Evolutionary conservation across 148 eudicot genomes (phyloP), one percentile per base, ranked within the genome.

Genomic region (Diospyros kaki): DNA sequence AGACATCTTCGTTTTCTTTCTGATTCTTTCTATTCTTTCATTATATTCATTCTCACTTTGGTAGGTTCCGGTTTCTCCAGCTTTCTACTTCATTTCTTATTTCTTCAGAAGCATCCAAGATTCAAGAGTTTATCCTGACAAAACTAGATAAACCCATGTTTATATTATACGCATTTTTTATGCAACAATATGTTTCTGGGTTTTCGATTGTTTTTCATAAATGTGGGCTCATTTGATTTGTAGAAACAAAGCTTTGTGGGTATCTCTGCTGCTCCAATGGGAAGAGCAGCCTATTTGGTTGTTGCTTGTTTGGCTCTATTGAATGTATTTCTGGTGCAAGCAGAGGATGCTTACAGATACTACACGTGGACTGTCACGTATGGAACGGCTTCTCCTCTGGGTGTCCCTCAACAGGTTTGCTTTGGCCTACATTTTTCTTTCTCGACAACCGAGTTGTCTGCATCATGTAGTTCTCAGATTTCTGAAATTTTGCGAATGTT

Each of bases 331-430:
- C 2, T 79, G 10, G 92, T 84, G 28, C 79, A 80, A 73, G 89
- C 92, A 53, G 97, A 91, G n/a, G 93, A 93, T 76, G 83, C 91
- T 15, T 91, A 93, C 52, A 78, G 74, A 59, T 88, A 73, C 77
- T 87, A 71, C 70, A 91, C 97, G 7, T 91, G 97, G 98, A 88
- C 91, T 14, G 93, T 87, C 17, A 93, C 91, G 44, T 93, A 93
- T 81, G 98, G 94, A 40, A 93, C 83, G 13, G 71, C 77, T 84
- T 77, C 87, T 66, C 91, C 97, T 76, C 82, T 91, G 18, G 98
- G 98, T 68, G 80, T 79, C 50, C 82, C 97, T 50, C 94, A 93
- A 80, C 94, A 91, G 98, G 98, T 93, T 60, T 9, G 18, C 39
- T 44, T 8, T 11, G 9, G 28, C 28, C 41, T 12, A 5, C 15